phyloP scores from a whole-genome alignment of 2,329 filamentous ascomycete species.

The Sporothrix variecibatus region DNA sequence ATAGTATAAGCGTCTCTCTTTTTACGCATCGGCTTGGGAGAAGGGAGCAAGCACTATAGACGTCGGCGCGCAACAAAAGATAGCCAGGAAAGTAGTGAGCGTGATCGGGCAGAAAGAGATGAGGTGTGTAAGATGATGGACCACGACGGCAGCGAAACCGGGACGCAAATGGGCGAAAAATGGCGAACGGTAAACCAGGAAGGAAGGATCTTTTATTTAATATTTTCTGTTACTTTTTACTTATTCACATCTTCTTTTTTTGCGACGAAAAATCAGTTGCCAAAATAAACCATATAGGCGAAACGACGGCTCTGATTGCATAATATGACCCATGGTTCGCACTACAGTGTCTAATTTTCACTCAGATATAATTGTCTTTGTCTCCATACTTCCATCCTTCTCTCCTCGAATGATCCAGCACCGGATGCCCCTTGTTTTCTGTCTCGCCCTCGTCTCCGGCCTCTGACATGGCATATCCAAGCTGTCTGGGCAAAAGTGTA shows the following conservation, averaged over 20 bases:
- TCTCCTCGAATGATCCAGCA: neutral
- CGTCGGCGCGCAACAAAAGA: neutral
- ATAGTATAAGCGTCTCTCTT: constrained; percentile 51
- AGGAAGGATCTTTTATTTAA: constrained; percentile 1
- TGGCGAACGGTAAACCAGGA: constrained; percentile 3
- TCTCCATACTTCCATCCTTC: neutral
- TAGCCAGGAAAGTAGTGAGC: neutral
- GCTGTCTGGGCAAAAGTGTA: too few relatives aligned
- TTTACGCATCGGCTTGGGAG: too few relatives aligned
- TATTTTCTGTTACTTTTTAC: neutral
- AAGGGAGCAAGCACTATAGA: neutral
- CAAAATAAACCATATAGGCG: neutral
- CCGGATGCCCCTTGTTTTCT: neutral
- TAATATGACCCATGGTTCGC: neutral
- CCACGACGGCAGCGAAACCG: neutral
- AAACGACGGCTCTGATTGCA: neutral
- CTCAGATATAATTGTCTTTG: neutral
- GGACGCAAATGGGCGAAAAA: constrained; percentile 4
- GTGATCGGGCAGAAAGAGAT: neutral
- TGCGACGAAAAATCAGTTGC: neutral
- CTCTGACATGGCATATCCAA: neutral
- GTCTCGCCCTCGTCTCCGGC: neutral
- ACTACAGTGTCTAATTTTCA: neutral
- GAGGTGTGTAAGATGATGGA: neutral
- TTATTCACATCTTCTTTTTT: neutral